Percentiles rank a stretch among this genome's conserved stretches.
Conservation (phyloP, 2,329 filamentous ascomycete genomes). For the Beauveria sp. region DNA sequence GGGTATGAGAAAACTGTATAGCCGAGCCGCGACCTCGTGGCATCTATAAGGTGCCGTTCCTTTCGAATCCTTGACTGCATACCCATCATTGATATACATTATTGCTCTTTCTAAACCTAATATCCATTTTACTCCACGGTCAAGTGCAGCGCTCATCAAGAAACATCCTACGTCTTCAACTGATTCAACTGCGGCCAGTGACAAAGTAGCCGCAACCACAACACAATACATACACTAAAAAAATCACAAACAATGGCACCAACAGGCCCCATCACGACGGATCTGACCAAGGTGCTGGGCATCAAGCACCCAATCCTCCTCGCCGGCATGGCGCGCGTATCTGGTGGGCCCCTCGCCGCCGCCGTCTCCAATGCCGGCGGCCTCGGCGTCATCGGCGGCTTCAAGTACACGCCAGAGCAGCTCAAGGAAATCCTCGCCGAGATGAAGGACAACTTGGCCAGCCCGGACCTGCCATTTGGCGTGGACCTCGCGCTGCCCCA, state of each 20-base stretch:
- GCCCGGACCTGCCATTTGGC: slow-evolving; percentile 71
- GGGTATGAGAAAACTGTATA: not conserved
- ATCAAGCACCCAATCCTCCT: slow-evolving; percentile 87
- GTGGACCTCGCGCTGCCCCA: slow-evolving; percentile 88
- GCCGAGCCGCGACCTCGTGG: not conserved
- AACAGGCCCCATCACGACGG: slow-evolving; percentile 59
- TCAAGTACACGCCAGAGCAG: slow-evolving; percentile 65
- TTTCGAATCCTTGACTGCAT: too few relatives aligned
- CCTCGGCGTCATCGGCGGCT: slow-evolving; percentile 66
- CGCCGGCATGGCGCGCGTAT: slow-evolving; percentile 87
- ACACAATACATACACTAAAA: not conserved
- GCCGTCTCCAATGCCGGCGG: slow-evolving; percentile 86
- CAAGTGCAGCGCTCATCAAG: not conserved
- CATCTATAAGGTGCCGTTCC: not conserved
- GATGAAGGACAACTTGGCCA: slow-evolving; percentile 55
- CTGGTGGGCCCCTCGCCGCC: slow-evolving; percentile 70
- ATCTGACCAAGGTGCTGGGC: slow-evolving; percentile 67
- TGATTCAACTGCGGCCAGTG: not conserved
- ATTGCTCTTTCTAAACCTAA: too few relatives aligned
- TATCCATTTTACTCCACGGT: too few relatives aligned
- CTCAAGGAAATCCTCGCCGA: slow-evolving; percentile 76
- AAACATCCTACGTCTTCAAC: not conserved
- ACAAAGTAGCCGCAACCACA: too few relatives aligned
- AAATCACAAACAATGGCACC: slow-evolving; percentile 3
- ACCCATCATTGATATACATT: too few relatives aligned